Base-by-base conservation (phyloP, 768 basidiomycete genomes). In the Psilocybe cyanescens region DNA sequence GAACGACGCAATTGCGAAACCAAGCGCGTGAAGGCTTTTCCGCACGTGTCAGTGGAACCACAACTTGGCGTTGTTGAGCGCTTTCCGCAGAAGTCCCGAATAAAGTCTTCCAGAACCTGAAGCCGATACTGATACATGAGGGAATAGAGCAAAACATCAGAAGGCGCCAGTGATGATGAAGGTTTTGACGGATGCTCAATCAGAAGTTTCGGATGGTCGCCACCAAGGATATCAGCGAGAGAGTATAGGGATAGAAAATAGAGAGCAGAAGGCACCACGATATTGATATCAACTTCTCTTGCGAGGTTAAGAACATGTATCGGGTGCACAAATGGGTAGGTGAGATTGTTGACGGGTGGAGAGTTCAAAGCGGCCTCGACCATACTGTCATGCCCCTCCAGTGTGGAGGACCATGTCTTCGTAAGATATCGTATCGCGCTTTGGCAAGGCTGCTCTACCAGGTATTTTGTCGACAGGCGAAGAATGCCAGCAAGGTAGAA, bases 241-340 rank as follows among this genome's bases (percentile, higher is more conserved):
- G 79, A 78, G 63, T 87, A 86, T 11, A 86, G 68, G 29, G 85
- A 85, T n/a, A 86, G 77, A 71, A 86, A 86, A 65, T 86, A 87
- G 9, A 86, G 57, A 8, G 79, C 81, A 8, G 83, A 79, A 2
- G 85, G 85, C 37, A 85, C 58, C 50, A 86, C 63, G 54, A 84
- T 70, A 28, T 70, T 73, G 16, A 81, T 73, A 65, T 86, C 76
- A 12, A 77, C 78, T 67, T 85, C 83, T 50, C 79, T 75, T 12
- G 84, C 83, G 44, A 86, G 79, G 58, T 85, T 84, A 55, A 87
- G 78, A 35, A 86, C 79, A 64, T 83, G 83, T 29, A 88, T 61
- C 8, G 86, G 86, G 65, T 88, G 86, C 30, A 82, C 82, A 60
- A 80, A 85, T 14, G 86, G 86, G 64, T 83, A 86, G n/a, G 82